A percentile compares a stretch with the other conserved stretches of the same genome.
phyloP scores from a whole-genome alignment of 2,329 filamentous ascomycete genomes.

The Hymenotorrendiella dingleyae region DNA sequence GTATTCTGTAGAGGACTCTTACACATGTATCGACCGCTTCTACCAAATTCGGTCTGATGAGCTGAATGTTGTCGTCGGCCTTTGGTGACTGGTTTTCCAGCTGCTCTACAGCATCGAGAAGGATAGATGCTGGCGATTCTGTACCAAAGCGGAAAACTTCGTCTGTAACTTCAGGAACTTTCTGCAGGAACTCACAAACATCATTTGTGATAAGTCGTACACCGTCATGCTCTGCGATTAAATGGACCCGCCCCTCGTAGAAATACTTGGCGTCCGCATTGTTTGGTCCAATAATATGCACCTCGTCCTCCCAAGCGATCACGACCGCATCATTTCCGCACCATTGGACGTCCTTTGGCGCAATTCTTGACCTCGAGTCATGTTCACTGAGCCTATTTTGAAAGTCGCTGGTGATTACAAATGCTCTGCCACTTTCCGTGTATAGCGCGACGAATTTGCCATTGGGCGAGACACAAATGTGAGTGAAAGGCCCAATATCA shows the following conservation, averaged over 20 bases:
- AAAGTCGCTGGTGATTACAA: slow-evolving; percentile 93
- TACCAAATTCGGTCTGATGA: slow-evolving; percentile 80
- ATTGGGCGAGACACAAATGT: slow-evolving; percentile 86
- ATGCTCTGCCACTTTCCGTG: slow-evolving; percentile 75
- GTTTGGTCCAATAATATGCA: slow-evolving; percentile 84
- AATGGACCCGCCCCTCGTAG: slow-evolving; percentile 86
- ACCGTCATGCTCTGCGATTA: slow-evolving; percentile 79
- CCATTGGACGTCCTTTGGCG: slow-evolving; percentile 87
- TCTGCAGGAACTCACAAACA: slow-evolving; percentile 95
- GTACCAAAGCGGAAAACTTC: slow-evolving; percentile 87
- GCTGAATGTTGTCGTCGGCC: slow-evolving; percentile 94
- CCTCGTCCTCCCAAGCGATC: slow-evolving; percentile 95
- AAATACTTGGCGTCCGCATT: slow-evolving; percentile 73
- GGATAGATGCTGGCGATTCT: slow-evolving; percentile 82
- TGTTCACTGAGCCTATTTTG: slow-evolving; percentile 89
- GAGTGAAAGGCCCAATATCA: slow-evolving; percentile 86
- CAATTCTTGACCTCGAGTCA: slow-evolving; percentile 76
- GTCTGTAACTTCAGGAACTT: slow-evolving; percentile 78
- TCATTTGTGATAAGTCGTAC: slow-evolving; percentile 86
- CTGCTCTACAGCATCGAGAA: slow-evolving; percentile 86
- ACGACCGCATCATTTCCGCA: slow-evolving; percentile 92
- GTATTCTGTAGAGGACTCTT: slow-evolving; percentile 4
- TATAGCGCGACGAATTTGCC: slow-evolving; percentile 86
- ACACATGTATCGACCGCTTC: slow-evolving; percentile 89
- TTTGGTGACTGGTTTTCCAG: slow-evolving; percentile 92